Percentiles rank a stretch among this genome's conserved stretches.
Evolutionary conservation across 768 basidiomycete species (phyloP).

Genomic region (Russula emetica): DNA sequence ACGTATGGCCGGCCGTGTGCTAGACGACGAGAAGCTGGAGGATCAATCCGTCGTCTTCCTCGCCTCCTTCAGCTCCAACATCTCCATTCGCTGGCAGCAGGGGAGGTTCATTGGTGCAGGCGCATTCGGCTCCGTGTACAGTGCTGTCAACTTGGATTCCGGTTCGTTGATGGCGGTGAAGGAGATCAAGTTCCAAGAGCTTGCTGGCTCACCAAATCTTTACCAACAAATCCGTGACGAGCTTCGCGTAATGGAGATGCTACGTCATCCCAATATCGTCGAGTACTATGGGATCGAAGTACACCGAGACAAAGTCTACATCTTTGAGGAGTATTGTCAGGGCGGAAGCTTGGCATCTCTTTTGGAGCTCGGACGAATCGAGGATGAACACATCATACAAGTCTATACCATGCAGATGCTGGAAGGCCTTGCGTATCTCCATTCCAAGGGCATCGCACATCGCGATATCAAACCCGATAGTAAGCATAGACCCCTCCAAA

Average conservation of each 20-base stretch:
- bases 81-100: constrained; percentile 97
- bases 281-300: constrained; percentile 99
- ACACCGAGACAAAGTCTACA: constrained; percentile 97
- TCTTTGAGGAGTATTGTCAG: constrained; percentile 98
- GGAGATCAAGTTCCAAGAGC: constrained; percentile 95
- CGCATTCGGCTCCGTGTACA: constrained; percentile 98
- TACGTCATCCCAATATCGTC: constrained; percentile 95
- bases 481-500: constrained; percentile 42
- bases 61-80: constrained; percentile 92
- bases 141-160: constrained; percentile 93
- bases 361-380: constrained; percentile 89
- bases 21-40: constrained; percentile 90
- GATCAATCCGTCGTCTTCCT: constrained; percentile 92
- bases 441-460: constrained; percentile 88
- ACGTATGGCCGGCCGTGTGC: constrained; percentile 80
- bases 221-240: constrained; percentile 95
- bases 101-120: constrained; percentile 98
- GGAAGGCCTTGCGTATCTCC: constrained; percentile 89
- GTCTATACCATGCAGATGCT: constrained; percentile 97
- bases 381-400: constrained; percentile 93
- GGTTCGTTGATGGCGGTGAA: constrained; percentile 98
- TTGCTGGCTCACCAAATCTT: constrained; percentile 80
- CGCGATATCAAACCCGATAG: constrained; percentile 99
- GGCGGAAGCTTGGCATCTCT: constrained; percentile 88
- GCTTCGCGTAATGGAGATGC: constrained; percentile 95